Percentiles rank a stretch among this genome's conserved stretches.
Evolutionary conservation across 2,329 filamentous ascomycete species (phyloP).

Genomic region (Blastomyces emzantsi): DNA sequence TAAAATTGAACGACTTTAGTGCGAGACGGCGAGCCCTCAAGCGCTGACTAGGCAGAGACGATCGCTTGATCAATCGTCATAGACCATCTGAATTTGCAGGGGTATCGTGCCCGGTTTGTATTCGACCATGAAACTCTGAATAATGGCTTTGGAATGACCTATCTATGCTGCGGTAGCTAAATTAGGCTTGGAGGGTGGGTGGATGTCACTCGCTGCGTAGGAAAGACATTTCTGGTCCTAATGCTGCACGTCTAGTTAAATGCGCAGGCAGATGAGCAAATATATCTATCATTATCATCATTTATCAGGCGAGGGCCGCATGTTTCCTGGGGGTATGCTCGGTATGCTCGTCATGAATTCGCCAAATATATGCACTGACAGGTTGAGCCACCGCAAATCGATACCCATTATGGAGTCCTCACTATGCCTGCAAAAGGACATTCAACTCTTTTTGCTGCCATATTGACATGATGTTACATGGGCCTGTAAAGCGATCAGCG

Average conservation of each 20-base stretch:
- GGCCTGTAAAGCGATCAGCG: not conserved
- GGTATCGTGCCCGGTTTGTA: not conserved
- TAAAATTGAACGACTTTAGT: not conserved
- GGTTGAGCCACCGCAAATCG: not conserved
- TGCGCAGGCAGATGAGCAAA: not conserved
- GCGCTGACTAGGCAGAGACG: not conserved
- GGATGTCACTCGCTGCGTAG: not conserved
- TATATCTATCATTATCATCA: too few relatives aligned
- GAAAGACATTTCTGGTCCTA: not conserved
- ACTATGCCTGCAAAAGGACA: not conserved
- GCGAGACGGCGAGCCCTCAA: not conserved
- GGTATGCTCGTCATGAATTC: not conserved
- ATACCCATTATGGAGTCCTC: not conserved
- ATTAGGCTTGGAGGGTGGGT: not conserved
- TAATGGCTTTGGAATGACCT: too few relatives aligned
- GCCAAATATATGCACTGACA: not conserved
- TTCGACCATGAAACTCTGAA: not conserved
- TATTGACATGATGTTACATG: not conserved
- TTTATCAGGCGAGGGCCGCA: too few relatives aligned
- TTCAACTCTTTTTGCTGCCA: not conserved
- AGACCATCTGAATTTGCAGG: not conserved
- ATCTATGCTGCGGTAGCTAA: not conserved
- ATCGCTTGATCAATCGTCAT: not conserved
- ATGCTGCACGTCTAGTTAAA: not conserved
- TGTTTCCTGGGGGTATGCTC: not conserved